A percentile compares a stretch with the other conserved stretches of the same genome.
phyloP scores from a whole-genome alignment of 2,329 filamentous ascomycete genomes.

The Elsinoe perseae region DNA sequence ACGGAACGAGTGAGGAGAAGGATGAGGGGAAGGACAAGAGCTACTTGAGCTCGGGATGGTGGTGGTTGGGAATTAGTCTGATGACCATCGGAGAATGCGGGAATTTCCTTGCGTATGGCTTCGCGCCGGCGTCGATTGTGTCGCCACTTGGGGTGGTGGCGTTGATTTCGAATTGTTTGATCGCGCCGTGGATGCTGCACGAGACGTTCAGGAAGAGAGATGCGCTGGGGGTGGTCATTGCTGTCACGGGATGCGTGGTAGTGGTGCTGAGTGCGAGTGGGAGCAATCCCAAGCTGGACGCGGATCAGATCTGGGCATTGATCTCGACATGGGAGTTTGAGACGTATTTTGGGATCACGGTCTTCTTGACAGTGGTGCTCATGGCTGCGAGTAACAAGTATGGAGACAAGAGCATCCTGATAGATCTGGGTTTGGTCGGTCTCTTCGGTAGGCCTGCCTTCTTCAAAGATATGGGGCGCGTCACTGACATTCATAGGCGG shows the following conservation, averaged over 20 bases:
- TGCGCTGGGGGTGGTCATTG: constrained; percentile 78
- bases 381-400: constrained; percentile 78
- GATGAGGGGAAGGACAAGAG: constrained; percentile 49
- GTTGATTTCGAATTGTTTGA: constrained; percentile 90
- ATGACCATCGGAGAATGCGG: constrained; percentile 91
- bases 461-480: not conserved
- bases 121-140: constrained; percentile 94
- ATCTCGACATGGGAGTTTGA: constrained; percentile 87
- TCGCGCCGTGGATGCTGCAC: constrained; percentile 88
- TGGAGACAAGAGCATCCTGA: constrained; percentile 77
- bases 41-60: constrained; percentile 86
- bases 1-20: constrained; percentile 16
- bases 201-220: constrained; percentile 80
- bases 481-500: constrained; percentile 52
- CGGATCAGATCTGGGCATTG: constrained; percentile 79
- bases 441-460: constrained; percentile 63
- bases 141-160: constrained; percentile 96
- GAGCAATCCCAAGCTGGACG: constrained; percentile 83
- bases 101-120: constrained; percentile 95
- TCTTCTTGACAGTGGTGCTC: constrained; percentile 62
- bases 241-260: constrained; percentile 78
- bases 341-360: constrained; percentile 75
- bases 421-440: constrained; percentile 87
- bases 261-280: constrained; percentile 87
- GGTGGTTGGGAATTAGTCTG: constrained; percentile 89